Evolutionary conservation across 352 stramenopile species (phyloP), one percentile per base, ranked within the genome.

Genomic region (Phytophthora pini): DNA sequence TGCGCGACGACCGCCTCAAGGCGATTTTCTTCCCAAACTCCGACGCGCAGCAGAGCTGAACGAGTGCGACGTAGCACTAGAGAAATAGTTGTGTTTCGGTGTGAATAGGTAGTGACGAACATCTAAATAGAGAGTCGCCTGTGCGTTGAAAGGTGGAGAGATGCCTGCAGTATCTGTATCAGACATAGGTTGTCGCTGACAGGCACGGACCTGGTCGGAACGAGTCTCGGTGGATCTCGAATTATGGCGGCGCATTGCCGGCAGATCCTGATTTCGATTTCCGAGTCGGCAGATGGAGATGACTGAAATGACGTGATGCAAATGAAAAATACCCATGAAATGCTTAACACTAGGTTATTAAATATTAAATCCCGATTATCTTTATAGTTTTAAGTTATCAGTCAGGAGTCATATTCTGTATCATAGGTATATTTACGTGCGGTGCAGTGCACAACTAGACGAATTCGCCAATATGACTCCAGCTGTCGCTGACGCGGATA

Each of bases 1-100:
- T 92, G n/a, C 76, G 79, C 17, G 78, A 88, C 45, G 61, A 72
- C 41, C 59, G 62, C 2, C 46, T 79, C 26, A 71, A 63, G 41
- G 38, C 26, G 40, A 74, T 77, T 36, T 60, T 76, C 58, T 56
- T 61, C 22, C 48, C 9, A 8, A 34, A 34, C 31, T 34, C 57
- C 24, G 47, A 34, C 29, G 20, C 58, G 38, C 48, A 38, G 31
- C 40, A 68, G 51, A 63, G 46, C 31, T 70, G 29, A 64, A 13
- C 12, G 41, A 50, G 27, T 38, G 44, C 27, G 17, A 20, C 17
- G 17, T 20, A 20, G 17, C 17, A 20, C 17, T 31, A 31, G 31
- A 34, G 31, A 10, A 54, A 40, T 51, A 56, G 43, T 45, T 56
- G 17, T 36, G 39, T 62, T 61, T 61, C 41, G 20, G 36, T 50